Conservation (phyloP, 768 basidiomycete genomes). For the Agaricus sinodeliciosus region DNA sequence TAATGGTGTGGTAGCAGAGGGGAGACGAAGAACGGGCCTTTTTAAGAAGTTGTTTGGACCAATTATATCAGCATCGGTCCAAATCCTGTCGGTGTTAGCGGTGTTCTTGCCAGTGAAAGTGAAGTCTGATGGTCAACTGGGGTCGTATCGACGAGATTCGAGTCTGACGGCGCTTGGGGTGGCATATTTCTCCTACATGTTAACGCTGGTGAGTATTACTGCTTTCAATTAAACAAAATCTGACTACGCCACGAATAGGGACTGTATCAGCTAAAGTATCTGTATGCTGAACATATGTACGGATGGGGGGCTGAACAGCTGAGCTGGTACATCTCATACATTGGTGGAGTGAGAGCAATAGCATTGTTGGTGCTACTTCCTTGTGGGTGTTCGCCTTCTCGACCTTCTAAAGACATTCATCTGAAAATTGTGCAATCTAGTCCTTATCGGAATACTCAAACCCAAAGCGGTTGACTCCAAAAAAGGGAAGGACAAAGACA, state of each 20-base stretch:
- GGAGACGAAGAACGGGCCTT: slow-evolving; percentile 14
- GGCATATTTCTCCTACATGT: slow-evolving; percentile 53
- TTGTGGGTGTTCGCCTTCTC: slow-evolving; percentile 20
- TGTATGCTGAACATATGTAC: slow-evolving; percentile 71
- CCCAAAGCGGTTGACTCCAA: background rate
- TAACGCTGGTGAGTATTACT: slow-evolving; percentile 52
- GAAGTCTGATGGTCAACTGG: slow-evolving; percentile 27
- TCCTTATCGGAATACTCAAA: slow-evolving; percentile 7
- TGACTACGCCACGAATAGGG: slow-evolving; percentile 33
- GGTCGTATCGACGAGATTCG: slow-evolving; percentile 59
- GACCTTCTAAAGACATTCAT: background rate
- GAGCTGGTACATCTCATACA: slow-evolving; percentile 70
- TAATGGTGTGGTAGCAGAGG: slow-evolving; percentile 10
- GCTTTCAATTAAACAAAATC: background rate
- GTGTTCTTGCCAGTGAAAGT: slow-evolving; percentile 62
- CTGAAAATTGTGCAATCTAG: background rate
- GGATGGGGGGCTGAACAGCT: slow-evolving; percentile 67
- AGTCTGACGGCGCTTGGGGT: slow-evolving; percentile 67
- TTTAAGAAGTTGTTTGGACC: slow-evolving; percentile 44
- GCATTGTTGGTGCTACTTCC: slow-evolving; percentile 47
- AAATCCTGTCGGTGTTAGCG: slow-evolving; percentile 52
- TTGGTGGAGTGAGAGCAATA: slow-evolving; percentile 54
- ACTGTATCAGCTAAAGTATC: slow-evolving; percentile 74
- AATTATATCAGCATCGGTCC: no score
- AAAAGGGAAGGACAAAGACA: slow-evolving; percentile 13